Percentiles rank a stretch among this genome's conserved stretches.
These are phyloP conservation scores for Physcomitrellopsis africana DNA, from an alignment of 225 moss, liverwort and hornwort genomes.

Conservation along the genomic window DNA sequence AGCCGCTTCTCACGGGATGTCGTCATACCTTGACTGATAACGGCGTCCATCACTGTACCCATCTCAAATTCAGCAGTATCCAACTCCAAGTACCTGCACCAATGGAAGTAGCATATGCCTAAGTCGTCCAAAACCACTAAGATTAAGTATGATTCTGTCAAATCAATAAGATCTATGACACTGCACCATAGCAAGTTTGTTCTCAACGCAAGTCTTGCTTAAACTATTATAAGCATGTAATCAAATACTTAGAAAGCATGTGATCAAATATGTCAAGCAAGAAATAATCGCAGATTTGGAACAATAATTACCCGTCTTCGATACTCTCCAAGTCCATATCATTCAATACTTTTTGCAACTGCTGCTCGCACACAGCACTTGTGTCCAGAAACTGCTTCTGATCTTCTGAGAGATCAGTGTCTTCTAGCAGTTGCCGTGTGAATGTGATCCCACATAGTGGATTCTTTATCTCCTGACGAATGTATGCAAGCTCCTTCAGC, in stretches of 20 bases:
- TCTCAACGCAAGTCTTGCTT: neutral
- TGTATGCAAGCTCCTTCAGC: constrained; percentile 66
- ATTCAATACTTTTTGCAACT: constrained; percentile 56
- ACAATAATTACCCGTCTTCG: constrained; percentile 51
- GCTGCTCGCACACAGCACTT: constrained; percentile 59
- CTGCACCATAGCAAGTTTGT: neutral
- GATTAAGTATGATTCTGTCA: neutral
- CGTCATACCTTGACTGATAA: constrained; percentile 63
- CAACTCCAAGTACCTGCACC: constrained; percentile 52
- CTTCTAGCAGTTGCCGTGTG: constrained; percentile 56
- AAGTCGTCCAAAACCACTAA: neutral
- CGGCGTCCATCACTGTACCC: constrained; percentile 64
- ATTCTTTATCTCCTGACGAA: constrained; percentile 70
- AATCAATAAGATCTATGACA: neutral
- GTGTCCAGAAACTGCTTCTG: constrained; percentile 64
- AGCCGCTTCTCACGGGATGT: constrained; percentile 64
- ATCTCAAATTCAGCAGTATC: constrained; percentile 59
- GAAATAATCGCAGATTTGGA: neutral
- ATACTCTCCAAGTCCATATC: constrained; percentile 68
- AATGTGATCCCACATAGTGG: constrained; percentile 59
- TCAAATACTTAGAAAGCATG: neutral
- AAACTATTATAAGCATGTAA: neutral
- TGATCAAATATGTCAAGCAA: neutral
- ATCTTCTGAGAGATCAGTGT: constrained; percentile 56
- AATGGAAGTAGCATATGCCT: neutral